These are phyloP conservation scores for Royoungia palumana DNA, from an alignment of 768 basidiomycete genomes.

Conservation along the genomic window DNA sequence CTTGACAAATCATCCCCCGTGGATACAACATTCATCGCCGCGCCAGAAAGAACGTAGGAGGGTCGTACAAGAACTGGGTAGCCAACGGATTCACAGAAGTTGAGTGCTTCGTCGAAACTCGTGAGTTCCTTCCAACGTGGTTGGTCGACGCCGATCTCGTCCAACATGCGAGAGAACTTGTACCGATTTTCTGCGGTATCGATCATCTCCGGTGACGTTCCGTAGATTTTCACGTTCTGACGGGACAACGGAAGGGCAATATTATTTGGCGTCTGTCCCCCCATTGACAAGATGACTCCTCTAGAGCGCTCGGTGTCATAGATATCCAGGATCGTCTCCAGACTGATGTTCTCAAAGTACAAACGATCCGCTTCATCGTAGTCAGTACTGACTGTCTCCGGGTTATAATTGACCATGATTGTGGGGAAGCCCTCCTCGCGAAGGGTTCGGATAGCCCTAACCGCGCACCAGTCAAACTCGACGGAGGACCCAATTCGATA, in stretches of 20 bases:
- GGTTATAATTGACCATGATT: conserved; percentile 99
- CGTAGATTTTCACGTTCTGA: conserved; percentile 97
- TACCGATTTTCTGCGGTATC: conserved; percentile 98
- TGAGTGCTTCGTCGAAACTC: conserved; percentile 79
- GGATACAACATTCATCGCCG: conserved; percentile 99
- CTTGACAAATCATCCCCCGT: conserved; percentile 86
- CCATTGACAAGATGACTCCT: conserved; percentile 96
- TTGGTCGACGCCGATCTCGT: conserved; percentile 98
- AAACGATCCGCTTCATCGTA: conserved; percentile 98
- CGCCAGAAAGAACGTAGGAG: conserved; percentile 98
- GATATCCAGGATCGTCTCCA: conserved; percentile 96
- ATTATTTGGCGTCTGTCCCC: conserved; percentile 98
- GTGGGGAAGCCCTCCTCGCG: conserved; percentile 94
- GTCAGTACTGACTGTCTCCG: conserved; percentile 98
- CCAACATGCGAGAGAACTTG: conserved; percentile 98
- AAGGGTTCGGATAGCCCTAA: conserved; percentile 92
- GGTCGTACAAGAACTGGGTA: conserved; percentile 97
- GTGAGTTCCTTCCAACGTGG: conserved; percentile 97
- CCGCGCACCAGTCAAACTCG: conserved; percentile 99
- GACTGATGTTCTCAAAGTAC: conserved; percentile 97
- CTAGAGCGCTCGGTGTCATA: conserved; percentile 87
- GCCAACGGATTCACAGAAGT: conserved; percentile 90
- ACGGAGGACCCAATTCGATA: conserved; percentile 99
- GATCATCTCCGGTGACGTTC: conserved; percentile 99
- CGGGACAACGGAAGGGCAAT: conserved; percentile 94